phyloP scores from a whole-genome alignment of 2,329 filamentous ascomycete species.

The Leptodontidium sp. region DNA sequence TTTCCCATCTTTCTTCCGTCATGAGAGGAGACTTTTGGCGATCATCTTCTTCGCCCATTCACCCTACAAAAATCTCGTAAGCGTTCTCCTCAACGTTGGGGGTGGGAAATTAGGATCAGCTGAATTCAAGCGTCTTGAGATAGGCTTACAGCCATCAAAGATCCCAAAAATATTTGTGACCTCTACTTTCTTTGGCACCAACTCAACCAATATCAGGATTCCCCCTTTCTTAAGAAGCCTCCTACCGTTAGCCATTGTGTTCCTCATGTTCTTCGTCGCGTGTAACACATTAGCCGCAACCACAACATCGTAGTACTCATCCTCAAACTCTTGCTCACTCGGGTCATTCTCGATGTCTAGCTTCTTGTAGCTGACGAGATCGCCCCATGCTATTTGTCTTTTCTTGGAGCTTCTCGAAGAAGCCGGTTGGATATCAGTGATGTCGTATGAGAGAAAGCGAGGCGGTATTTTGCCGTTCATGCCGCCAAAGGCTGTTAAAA shows the following conservation, averaged over 20 bases:
- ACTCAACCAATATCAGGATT: constrained; percentile 7
- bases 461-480: neutral
- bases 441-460: constrained; percentile 4
- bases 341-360: constrained; percentile 4
- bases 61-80: constrained; percentile 17
- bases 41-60: constrained; percentile 15
- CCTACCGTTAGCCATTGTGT: neutral
- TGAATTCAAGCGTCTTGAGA: neutral
- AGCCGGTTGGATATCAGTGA: constrained; percentile 1
- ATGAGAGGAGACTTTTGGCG: constrained; percentile 18
- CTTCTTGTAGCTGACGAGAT: constrained; percentile 10
- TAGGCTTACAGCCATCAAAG: constrained; percentile 14
- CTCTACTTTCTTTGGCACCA: neutral
- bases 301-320: neutral
- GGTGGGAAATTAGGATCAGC: neutral
- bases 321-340: neutral
- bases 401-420: constrained; percentile 1
- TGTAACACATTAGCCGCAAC: constrained; percentile 3
- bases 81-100: neutral
- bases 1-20: constrained; percentile 7
- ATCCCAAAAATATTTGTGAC: constrained; percentile 6
- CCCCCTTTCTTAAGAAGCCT: neutral
- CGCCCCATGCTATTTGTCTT: neutral
- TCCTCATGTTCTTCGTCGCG: neutral
- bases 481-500: neutral